These are phyloP conservation scores for Hippophae rhamnoides DNA, from an alignment of 306 rosid species.

Conservation along the genomic window DNA sequence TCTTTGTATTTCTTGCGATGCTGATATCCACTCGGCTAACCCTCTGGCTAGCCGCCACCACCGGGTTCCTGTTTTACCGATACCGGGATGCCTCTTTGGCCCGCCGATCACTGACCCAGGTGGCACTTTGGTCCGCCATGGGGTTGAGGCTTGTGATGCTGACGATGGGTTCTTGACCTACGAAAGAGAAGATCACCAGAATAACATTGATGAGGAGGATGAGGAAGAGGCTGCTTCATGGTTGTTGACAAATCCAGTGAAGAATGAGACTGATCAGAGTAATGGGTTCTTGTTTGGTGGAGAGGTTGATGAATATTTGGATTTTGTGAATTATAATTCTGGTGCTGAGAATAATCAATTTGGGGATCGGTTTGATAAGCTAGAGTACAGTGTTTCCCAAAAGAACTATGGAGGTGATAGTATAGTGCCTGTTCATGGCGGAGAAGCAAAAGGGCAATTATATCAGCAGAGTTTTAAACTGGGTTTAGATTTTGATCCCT, in stretches of 20 bases:
- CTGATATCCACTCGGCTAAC: constrained; percentile 83
- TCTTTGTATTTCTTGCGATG: constrained; percentile 72
- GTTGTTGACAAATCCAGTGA: constrained; percentile 62
- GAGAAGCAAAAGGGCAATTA: constrained; percentile 17
- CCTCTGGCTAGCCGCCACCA: constrained; percentile 92
- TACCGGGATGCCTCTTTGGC: constrained; percentile 31
- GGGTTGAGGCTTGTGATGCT: not conserved
- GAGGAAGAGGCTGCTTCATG: constrained; percentile 83
- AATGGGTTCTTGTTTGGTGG: constrained; percentile 51
- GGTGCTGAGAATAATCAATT: constrained; percentile 29
- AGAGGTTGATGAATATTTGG: constrained; percentile 85
- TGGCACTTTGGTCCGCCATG: not conserved
- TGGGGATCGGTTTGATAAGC: constrained; percentile 18
- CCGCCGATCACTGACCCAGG: constrained; percentile 15
- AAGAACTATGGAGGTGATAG: constrained; percentile 60
- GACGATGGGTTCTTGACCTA: constrained; percentile 22
- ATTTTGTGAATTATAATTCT: constrained; percentile 61
- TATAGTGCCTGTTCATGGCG: constrained; percentile 64
- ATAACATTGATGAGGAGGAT: constrained; percentile 32
- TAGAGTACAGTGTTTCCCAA: constrained; percentile 29
- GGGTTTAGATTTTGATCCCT: constrained; percentile 52
- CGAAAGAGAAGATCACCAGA: constrained; percentile 36
- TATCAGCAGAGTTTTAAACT: constrained; percentile 45
- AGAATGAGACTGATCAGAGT: constrained; percentile 23
- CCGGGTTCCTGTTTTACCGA: constrained; percentile 63